Evolutionary conservation across 441 rosid genomes (phyloP), one percentile per base, ranked within the genome.

Genomic region (Populus tomentosa): DNA sequence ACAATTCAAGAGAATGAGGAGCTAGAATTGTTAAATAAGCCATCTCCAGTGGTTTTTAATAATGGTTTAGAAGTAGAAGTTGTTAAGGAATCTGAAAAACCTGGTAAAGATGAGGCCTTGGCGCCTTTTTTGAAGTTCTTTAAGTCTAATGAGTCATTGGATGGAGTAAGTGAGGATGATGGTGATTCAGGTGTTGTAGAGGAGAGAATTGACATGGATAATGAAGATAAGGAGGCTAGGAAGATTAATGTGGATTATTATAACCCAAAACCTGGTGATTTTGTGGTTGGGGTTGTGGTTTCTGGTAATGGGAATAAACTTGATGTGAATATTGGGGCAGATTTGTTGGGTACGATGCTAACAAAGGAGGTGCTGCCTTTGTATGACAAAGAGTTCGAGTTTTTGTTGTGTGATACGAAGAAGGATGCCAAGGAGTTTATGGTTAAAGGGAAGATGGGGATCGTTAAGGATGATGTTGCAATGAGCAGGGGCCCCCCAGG

Each of bases 291-390:
- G 20, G 97, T 92, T 10, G 98, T 93, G 84, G 97, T 95, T 84
- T 92, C 99, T 0, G 99, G 99, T 38, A 93, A 93, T 75, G 99
- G 91, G 92, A 92, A 90, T 75, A 92, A 89, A 85, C 92, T 95
- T 18, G 97, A 95, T 82, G 94, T 93, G 79, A 92, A 85, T 80
- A 85, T 95, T 6, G 97, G 95, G 26, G 95, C 98, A 18, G 95
- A 93, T 78, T 83, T 91, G 83, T 84, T 93, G 81, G 98, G 98
- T 3, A 90, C 97, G 24, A 93, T 95, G 98, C 80, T 95, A 90
- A 93, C 92, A 0, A 95, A 95, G 82, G 99, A 95, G 85, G 92
- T 92, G 64, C 76, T 95, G 90, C 99, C 98, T 71, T 70, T 93
- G 64, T 92, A 88, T 78, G 87, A 79, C 38, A 91, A 85, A 82